Base-by-base conservation (phyloP, 306 rosid species). In the Pueraria montana region DNA sequence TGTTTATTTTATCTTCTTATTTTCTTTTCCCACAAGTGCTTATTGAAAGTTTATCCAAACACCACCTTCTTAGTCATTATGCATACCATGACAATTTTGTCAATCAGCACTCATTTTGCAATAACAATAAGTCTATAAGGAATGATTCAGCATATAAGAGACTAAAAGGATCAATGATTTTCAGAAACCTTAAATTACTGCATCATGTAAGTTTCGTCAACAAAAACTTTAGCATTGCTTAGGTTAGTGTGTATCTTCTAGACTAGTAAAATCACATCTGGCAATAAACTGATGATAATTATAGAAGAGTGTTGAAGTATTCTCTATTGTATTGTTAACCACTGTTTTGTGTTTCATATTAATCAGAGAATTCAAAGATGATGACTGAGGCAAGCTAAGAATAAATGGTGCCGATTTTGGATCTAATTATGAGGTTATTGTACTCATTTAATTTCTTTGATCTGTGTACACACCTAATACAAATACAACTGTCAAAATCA, bases 311-410 rank as follows among this genome's bases (percentile, higher is more conserved):
- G 13, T 55, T 43, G 23, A 43, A 18, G 6, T 42, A 24, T 64
- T 64, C 38, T 52, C 53, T 72, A 34, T 77, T 23, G 49, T 56
- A 64, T 67, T 59, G 23, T 73, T 76, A 75, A 81, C 72, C 18
- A 30, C 42, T 23, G 3, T 59, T 49, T 56, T 84, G 42, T 77
- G 67, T 75, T 68, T 72, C 67, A 69, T 81, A 49, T 80, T 88
- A 78, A 78, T 73, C 98, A 94, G 98, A 85, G 98, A 94, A 85
- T 94, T 91, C 83, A 94, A 94, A 83, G 98, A 94, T 65, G 98
- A 94, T 67, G 98, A 94, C 85, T 94, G 90, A 91, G 83, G 46
- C 64, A 73, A 61, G 79, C 74, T 59, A 26, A 49, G 77, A 72
- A 66, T 65, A 76, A 40, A 66, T 50, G 84, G 77, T 17, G n/a